Evolutionary conservation across 331 rosid species (phyloP), one percentile per base, ranked within the genome.

Genomic region (Stylosanthes scabra): DNA sequence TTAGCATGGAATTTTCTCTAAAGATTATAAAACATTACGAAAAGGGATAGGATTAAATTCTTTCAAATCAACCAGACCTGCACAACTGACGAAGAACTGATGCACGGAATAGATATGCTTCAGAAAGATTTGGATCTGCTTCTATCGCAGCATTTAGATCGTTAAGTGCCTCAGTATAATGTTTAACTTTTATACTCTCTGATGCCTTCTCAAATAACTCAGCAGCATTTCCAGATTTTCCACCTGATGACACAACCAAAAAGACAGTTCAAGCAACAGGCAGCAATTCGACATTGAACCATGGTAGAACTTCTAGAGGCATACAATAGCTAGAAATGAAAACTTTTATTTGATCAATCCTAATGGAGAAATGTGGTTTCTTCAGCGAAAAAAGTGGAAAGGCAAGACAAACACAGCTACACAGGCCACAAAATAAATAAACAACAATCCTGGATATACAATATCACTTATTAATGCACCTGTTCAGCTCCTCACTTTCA

Each of bases 141-240:
- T 90, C 97, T 11, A 92, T 87, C 12, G 99, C 99, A 76, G 98
- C 82, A 87, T 90, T 87, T 58, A 95, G 96, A 85, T 95, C 98
- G 81, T 90, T 82, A 68, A 95, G 93, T 42, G 99, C 99, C 84
- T 95, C 96, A 9, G 88, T 86, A 65, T 92, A 92, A 62, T 74
- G 91, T 79, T 87, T 90, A 81, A 87, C 88, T 82, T 84, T 90
- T 56, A 93, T 70, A 78, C 88, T 93, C 70, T 80, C 88, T 5
- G 93, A 87, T 77, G 81, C 98, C 70, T 83, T 86, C 83, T 87
- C 89, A 49, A 90, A 83, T 78, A 93, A 87, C 72, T 85, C 97
- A 15, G 97, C 95, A 45, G 84, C 86, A 86, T 83, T 81, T 58
- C 92, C 93, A 70, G 93, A 70, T 65, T 83, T 85, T 58, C 90